phyloP scores from a whole-genome alignment of 495 filamentous ascomycete species.

The Penicillium dipodomyicola region DNA sequence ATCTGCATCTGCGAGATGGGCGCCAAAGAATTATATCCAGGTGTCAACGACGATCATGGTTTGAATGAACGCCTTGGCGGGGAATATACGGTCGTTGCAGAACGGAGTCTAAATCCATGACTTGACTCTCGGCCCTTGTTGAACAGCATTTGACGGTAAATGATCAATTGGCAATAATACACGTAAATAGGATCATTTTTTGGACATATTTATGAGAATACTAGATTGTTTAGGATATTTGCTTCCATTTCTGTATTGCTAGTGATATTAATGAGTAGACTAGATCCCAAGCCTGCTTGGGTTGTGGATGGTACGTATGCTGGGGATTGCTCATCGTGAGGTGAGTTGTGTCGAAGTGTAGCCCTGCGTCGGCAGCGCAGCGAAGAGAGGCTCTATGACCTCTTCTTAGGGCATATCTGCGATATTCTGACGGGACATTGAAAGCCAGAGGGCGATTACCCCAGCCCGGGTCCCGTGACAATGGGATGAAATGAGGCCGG shows the following conservation, averaged over 20 bases:
- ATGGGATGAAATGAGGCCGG: not conserved
- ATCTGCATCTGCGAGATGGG: constrained; percentile 78
- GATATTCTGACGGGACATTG: not conserved
- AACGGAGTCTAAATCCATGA: constrained; percentile 29
- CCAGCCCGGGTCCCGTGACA: not conserved
- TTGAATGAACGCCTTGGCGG: constrained; percentile 40
- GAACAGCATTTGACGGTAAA: not conserved
- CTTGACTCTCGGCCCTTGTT: not conserved
- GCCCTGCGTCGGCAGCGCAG: not conserved
- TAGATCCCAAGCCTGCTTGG: constrained; percentile 31
- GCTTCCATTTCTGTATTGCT: constrained; percentile 7
- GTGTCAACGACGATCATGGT: constrained; percentile 20
- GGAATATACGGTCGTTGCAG: constrained; percentile 42
- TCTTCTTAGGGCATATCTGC: not conserved
- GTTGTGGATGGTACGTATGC: constrained; percentile 5
- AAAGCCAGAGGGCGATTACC: not conserved
- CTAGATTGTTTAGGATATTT: not conserved
- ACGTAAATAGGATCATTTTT: not conserved
- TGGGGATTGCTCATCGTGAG: not conserved
- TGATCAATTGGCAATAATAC: not conserved
- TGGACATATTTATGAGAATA: not conserved
- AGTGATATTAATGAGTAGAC: constrained; percentile 7
- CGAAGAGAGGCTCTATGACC: not conserved
- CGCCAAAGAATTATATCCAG: constrained; percentile 55
- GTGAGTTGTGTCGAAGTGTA: not conserved